Conservation (phyloP, 208 protist genomes). For the Acanthamoeba rhysodes region DNA sequence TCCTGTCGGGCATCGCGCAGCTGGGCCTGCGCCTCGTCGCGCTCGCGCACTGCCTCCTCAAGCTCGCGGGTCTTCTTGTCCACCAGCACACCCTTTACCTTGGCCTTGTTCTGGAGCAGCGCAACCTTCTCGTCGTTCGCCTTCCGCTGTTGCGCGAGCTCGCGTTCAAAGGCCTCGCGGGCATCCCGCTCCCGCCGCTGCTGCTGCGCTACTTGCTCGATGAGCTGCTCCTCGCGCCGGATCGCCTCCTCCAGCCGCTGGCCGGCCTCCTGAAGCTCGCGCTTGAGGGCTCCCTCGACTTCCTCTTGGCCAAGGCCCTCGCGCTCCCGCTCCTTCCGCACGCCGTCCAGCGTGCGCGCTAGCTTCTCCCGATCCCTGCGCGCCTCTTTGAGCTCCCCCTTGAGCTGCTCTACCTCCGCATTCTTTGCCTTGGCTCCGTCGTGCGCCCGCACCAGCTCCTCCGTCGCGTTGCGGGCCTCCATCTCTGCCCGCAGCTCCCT, state of each 20-base stretch:
- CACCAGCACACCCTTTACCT: background rate
- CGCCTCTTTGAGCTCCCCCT: background rate
- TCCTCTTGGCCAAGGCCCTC: background rate
- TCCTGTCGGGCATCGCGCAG: background rate
- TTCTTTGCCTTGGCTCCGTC: background rate
- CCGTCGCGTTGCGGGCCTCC: background rate
- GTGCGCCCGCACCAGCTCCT: background rate
- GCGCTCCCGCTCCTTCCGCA: background rate
- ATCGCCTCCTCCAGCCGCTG: conserved; percentile 18
- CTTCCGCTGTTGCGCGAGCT: background rate
- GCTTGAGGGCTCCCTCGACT: background rate
- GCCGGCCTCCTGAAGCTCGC: background rate
- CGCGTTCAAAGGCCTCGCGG: background rate
- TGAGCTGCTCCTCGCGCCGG: conserved; percentile 1
- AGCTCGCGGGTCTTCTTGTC: conserved; percentile 17
- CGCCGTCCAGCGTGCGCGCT: background rate
- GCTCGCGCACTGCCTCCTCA: background rate
- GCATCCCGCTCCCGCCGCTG: background rate
- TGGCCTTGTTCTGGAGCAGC: background rate
- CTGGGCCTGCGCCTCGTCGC: background rate
- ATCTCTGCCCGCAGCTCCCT: background rate
- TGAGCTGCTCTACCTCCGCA: background rate
- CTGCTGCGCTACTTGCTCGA: background rate
- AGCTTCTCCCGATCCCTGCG: background rate
- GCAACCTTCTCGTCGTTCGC: background rate